Percentiles rank a stretch among this genome's conserved stretches.
Conservation (phyloP, 2,329 filamentous ascomycete species). For the Thielaviopsis punctulata region DNA sequence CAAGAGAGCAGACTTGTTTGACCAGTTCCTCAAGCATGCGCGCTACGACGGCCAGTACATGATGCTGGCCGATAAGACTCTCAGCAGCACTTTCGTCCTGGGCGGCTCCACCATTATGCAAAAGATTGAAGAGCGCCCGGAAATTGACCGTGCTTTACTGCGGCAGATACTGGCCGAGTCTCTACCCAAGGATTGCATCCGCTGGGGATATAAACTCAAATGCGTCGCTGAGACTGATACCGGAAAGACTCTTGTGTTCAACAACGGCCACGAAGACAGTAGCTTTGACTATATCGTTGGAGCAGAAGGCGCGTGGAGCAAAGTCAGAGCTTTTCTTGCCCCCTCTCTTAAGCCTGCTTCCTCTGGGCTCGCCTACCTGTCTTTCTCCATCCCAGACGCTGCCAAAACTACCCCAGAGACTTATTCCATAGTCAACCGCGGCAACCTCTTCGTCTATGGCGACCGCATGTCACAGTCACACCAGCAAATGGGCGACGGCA, state of each 20-base stretch:
- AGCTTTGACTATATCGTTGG: conserved; percentile 25
- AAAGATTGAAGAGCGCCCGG: conserved; percentile 23
- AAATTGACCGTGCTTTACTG: conserved; percentile 34
- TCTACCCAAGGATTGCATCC: conserved; percentile 26
- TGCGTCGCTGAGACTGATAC: conserved; percentile 19
- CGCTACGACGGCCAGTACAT: conserved; percentile 35
- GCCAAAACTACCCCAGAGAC: conserved; percentile 26
- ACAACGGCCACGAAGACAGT: conserved; percentile 17
- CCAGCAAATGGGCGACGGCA: conserved; percentile 30
- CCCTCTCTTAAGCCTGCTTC: conserved; percentile 25
- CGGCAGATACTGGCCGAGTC: conserved; percentile 28
- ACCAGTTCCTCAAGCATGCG: conserved; percentile 31
- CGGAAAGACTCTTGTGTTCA: conserved; percentile 22
- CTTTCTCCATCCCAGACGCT: conserved; percentile 25
- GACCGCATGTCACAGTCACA: conserved; percentile 25
- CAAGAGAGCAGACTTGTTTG: conserved; percentile 30
- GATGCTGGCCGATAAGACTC: conserved; percentile 24
- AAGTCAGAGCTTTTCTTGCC: conserved; percentile 21
- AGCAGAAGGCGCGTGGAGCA: conserved; percentile 23
- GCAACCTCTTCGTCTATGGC: conserved; percentile 27
- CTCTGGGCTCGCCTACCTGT: conserved; percentile 26
- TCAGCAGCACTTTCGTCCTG: conserved; percentile 11
- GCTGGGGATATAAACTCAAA: conserved; percentile 28
- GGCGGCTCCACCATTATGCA: conserved; percentile 16
- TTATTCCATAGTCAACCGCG: conserved; percentile 27